Percentiles rank a stretch among this genome's conserved stretches.
These are phyloP conservation scores for Pestalotiopsis sp. DNA, from an alignment of 2,329 filamentous ascomycete species.

Conservation along the genomic window DNA sequence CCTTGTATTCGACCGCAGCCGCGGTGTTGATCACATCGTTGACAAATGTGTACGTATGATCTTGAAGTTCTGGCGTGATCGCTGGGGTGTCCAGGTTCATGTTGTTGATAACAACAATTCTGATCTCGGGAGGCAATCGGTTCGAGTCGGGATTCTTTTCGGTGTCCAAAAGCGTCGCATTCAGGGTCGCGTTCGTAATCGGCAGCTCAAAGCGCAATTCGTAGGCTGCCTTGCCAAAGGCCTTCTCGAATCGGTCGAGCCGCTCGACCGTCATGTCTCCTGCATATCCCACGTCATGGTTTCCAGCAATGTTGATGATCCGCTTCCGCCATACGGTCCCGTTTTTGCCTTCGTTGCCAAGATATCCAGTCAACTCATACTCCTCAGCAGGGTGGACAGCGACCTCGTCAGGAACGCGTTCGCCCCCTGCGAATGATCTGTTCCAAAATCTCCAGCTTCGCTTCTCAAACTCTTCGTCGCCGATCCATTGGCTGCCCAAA, in stretches of 20 bases:
- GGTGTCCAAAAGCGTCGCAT: conserved; percentile 42
- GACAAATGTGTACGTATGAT: conserved; percentile 75
- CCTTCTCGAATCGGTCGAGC: conserved; percentile 76
- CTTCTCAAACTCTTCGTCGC: conserved; percentile 76
- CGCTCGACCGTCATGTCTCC: conserved; percentile 81
- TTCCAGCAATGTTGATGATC: conserved; percentile 88
- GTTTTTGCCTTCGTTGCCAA: conserved; percentile 47
- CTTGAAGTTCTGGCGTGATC: conserved; percentile 64
- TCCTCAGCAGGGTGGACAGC: conserved; percentile 48
- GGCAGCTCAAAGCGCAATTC: conserved; percentile 73
- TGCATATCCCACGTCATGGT: conserved; percentile 95
- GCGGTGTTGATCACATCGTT: conserved; percentile 67
- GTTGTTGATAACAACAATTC: conserved; percentile 84
- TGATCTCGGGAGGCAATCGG: conserved; percentile 65
- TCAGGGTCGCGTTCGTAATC: conserved; percentile 36
- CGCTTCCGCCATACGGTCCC: conserved; percentile 66
- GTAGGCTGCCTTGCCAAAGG: conserved; percentile 89
- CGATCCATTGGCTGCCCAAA: conserved; percentile 93
- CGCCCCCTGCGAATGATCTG: conserved; percentile 69
- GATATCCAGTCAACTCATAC: conserved; percentile 49
- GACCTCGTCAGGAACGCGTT: conserved; percentile 60
- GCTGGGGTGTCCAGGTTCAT: conserved; percentile 92
- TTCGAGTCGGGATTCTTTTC: conserved; percentile 45
- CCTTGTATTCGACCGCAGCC: conserved; percentile 58
- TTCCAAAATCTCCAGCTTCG: conserved; percentile 79